These are phyloP conservation scores for Cryptosporidium muris DNA, from an alignment of 169 alveolate species.

Conservation along the genomic window DNA sequence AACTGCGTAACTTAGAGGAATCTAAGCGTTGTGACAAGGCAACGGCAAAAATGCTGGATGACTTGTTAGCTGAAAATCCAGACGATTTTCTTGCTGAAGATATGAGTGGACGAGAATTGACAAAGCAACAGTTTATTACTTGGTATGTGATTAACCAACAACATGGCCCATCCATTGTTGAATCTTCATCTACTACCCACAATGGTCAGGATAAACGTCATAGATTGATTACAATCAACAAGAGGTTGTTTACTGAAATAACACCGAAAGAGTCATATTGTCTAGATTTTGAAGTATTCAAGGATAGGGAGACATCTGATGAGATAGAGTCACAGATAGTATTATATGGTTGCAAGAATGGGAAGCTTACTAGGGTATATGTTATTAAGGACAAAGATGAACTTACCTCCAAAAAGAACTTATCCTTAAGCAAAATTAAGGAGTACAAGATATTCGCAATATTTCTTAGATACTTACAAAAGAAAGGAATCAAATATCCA, in stretches of 20 bases:
- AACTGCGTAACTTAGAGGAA: slow-evolving; percentile 45
- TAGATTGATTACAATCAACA: slow-evolving; percentile 34
- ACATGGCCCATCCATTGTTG: slow-evolving; percentile 65
- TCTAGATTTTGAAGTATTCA: slow-evolving; percentile 54
- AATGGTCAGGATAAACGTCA: slow-evolving; percentile 39
- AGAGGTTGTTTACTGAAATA: slow-evolving; percentile 55
- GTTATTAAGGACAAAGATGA: slow-evolving; percentile 67
- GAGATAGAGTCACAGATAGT: slow-evolving; percentile 46
- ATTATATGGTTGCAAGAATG: slow-evolving; percentile 54
- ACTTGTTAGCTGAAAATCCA: slow-evolving; percentile 16
- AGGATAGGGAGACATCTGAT: slow-evolving; percentile 49
- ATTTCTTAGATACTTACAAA: slow-evolving; percentile 48
- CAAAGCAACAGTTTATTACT: slow-evolving; percentile 67
- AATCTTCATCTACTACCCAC: slow-evolving; percentile 13
- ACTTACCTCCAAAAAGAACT: slow-evolving; percentile 26
- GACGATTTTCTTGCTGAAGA: slow-evolving; percentile 65
- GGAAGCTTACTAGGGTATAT: slow-evolving; percentile 46
- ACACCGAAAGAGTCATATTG: slow-evolving; percentile 36
- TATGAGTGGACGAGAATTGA: slow-evolving; percentile 58
- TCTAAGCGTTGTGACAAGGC: slow-evolving; percentile 53
- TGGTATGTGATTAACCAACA: slow-evolving; percentile 69
- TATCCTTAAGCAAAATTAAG: slow-evolving; percentile 41
- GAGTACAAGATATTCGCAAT: slow-evolving; percentile 46
- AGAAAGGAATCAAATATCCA: slow-evolving; percentile 63
- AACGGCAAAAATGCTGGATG: slow-evolving; percentile 23